A percentile compares a stretch with the other conserved stretches of the same genome.
phyloP scores from a whole-genome alignment of 2,329 filamentous ascomycete species.

The Sporothrix dimorphospora region DNA sequence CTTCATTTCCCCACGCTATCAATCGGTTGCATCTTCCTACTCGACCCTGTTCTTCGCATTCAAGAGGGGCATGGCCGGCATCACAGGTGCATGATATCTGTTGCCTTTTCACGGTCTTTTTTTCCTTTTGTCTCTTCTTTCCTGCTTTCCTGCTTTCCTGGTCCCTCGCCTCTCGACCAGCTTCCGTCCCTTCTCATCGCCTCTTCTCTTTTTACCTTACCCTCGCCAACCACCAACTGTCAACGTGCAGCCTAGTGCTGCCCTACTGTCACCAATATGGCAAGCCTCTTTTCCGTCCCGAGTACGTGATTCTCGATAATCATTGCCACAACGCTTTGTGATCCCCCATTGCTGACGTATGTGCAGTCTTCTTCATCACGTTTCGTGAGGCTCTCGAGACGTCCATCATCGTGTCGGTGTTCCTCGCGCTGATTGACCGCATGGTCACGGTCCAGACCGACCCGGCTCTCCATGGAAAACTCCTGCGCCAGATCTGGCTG shows the following conservation, averaged over 20 bases:
- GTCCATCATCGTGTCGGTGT: conserved; percentile 80
- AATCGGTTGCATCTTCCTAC: background rate
- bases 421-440: conserved; percentile 84
- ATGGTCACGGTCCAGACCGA: conserved; percentile 68
- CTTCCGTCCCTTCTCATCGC: background rate
- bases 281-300: conserved; percentile 25
- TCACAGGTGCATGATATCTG: background rate
- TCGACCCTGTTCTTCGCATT: background rate
- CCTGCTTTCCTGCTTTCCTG: background rate
- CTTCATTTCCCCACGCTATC: conserved; percentile 21
- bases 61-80: conserved; percentile 5
- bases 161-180: background rate
- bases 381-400: conserved; percentile 85
- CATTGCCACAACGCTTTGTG: too few species aligned
- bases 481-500: conserved; percentile 72
- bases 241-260: conserved; percentile 5
- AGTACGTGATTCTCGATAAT: background rate
- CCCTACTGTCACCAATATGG: conserved; percentile 16
- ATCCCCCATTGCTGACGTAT: background rate
- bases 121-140: background rate
- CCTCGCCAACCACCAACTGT: background rate
- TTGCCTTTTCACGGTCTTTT: background rate
- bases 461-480: conserved; percentile 64
- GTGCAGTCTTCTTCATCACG: conserved; percentile 82
- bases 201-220: background rate